These are phyloP conservation scores for Russula abietina DNA, from an alignment of 768 basidiomycete species.

Conservation along the genomic window DNA sequence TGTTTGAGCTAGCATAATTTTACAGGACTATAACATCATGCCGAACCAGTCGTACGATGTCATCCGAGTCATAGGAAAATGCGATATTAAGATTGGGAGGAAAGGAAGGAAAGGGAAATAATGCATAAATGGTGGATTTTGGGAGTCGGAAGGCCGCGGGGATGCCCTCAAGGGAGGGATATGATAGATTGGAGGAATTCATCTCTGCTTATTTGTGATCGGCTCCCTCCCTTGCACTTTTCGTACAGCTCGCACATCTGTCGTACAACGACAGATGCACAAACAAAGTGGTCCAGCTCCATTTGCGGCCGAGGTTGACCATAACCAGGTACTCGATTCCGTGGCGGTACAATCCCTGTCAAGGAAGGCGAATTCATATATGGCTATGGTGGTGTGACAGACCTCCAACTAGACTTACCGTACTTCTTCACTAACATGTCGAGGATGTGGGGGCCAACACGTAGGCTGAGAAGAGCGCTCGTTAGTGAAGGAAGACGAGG, in stretches of 20 bases:
- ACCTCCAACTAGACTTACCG: not conserved
- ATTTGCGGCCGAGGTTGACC: not conserved
- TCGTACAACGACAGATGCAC: constrained; percentile 1
- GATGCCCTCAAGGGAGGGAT: constrained; percentile 8
- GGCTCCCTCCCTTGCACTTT: not conserved
- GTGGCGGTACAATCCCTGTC: not conserved
- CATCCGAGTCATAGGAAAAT: no score
- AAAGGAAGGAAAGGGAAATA: not conserved
- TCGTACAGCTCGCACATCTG: constrained; percentile 9
- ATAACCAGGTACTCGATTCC: not conserved
- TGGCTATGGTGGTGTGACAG: no score
- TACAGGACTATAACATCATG: no score
- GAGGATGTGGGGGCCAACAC: not conserved
- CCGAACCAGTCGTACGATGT: no score
- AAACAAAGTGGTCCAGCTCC: constrained; percentile 11
- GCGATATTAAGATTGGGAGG: not conserved
- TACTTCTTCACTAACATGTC: constrained; percentile 13
- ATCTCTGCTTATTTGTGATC: not conserved
- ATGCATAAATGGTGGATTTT: not conserved
- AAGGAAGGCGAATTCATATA: not conserved
- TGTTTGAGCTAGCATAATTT: no score
- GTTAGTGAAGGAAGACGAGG: not conserved
- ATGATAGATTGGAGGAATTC: constrained; percentile 6
- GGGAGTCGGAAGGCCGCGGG: not conserved
- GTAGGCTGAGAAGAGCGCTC: not conserved